These are phyloP conservation scores for Citrus trifoliata DNA, from an alignment of 345 rosid genomes.

Conservation along the genomic window DNA sequence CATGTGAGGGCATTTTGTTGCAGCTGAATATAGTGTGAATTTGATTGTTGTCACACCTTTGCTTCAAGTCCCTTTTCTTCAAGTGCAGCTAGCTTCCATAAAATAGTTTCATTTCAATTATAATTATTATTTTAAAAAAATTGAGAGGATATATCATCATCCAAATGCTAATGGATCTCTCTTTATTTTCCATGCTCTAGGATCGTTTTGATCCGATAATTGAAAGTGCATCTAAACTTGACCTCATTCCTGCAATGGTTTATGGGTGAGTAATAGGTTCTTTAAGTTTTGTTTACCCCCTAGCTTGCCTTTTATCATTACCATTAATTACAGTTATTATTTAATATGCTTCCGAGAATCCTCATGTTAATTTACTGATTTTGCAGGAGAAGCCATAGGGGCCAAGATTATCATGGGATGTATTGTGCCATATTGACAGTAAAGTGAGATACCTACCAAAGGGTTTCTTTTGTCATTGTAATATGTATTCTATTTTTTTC, in stretches of 20 bases:
- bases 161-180: constrained; percentile 15
- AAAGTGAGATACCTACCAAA: constrained; percentile 54
- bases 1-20: background rate
- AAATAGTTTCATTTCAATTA: background rate
- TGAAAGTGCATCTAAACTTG: constrained; percentile 53
- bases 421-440: constrained; percentile 73
- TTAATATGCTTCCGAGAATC: background rate
- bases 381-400: constrained; percentile 52
- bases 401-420: constrained; percentile 86
- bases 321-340: background rate
- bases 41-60: background rate
- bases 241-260: constrained; percentile 85
- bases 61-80: background rate
- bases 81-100: background rate
- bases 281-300: background rate
- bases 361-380: constrained; percentile 8
- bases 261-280: constrained; percentile 55
- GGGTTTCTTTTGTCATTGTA: background rate
- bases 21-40: background rate
- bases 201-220: constrained; percentile 89
- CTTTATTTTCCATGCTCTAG: constrained; percentile 23
- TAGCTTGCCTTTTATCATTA: background rate
- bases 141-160: background rate
- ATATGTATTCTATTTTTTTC: background rate
- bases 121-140: background rate